phyloP scores from a whole-genome alignment of 768 basidiomycete genomes.

The Mycena polygramma region DNA sequence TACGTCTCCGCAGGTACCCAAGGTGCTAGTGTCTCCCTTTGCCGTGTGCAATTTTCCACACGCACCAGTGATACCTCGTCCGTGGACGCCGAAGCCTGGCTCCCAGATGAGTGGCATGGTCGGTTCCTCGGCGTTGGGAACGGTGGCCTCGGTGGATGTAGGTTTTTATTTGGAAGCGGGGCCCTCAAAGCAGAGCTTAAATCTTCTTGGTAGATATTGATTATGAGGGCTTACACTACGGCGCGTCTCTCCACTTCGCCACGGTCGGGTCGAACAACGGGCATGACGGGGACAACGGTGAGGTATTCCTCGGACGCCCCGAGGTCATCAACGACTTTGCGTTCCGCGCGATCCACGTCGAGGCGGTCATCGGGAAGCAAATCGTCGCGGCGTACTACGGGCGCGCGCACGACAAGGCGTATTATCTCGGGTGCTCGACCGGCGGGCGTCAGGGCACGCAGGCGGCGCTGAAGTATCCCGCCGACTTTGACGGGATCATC shows the following conservation, averaged over 20 bases:
- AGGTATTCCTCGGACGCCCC: constrained; percentile 37
- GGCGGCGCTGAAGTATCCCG: constrained; percentile 41
- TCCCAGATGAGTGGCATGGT: constrained; percentile 37
- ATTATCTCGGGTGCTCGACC: constrained; percentile 45
- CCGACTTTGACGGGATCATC: constrained; percentile 46
- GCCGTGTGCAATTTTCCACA: constrained; percentile 30
- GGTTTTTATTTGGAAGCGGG: background rate
- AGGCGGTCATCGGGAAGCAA: constrained; percentile 43
- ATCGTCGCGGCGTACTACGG: constrained; percentile 43
- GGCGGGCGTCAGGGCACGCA: constrained; percentile 46
- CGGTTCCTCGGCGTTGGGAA: constrained; percentile 33
- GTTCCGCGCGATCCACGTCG: constrained; percentile 43
- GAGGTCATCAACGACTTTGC: constrained; percentile 45
- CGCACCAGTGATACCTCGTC: constrained; percentile 22
- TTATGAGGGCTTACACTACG: constrained; percentile 37
- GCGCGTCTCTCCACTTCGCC: constrained; percentile 40
- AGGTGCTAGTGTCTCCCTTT: constrained; percentile 1
- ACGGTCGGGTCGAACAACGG: constrained; percentile 43
- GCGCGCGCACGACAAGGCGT: constrained; percentile 39
- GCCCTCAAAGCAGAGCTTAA: background rate
- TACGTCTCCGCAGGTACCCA: constrained; percentile 22
- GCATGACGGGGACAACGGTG: constrained; percentile 40
- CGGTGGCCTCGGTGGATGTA: constrained; percentile 37
- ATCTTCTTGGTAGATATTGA: constrained; percentile 38
- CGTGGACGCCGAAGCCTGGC: constrained; percentile 29